Evolutionary conservation across 371 early-diverging fungal species (phyloP).

Genomic region (Entomophthora muscae): DNA sequence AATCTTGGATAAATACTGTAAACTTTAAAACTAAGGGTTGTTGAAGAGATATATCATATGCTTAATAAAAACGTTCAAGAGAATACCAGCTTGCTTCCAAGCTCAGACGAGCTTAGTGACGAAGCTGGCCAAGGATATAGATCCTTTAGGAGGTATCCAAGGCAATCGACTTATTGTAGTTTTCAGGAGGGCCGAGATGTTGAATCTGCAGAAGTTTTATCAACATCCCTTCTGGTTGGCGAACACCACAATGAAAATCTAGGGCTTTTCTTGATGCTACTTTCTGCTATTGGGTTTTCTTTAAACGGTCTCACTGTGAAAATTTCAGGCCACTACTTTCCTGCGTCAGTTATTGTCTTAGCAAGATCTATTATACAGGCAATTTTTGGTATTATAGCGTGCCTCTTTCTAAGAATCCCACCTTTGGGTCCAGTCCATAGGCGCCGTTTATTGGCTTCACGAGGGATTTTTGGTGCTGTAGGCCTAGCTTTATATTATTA

Average conservation of each 20-base stretch:
- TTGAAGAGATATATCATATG: no score
- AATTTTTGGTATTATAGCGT: slow-evolving; percentile 26
- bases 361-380: slow-evolving; percentile 46
- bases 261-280: slow-evolving; percentile 30
- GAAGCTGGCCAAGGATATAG: not conserved
- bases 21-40: no score
- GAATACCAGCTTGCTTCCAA: not conserved
- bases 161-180: not conserved
- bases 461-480: slow-evolving; percentile 41
- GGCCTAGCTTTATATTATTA: slow-evolving; percentile 56
- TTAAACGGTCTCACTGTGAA: slow-evolving; percentile 52
- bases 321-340: slow-evolving; percentile 26
- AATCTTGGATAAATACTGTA: no score
- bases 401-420: slow-evolving; percentile 22
- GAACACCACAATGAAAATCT: slow-evolving; percentile 13
- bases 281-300: slow-evolving; percentile 53
- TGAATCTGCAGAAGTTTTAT: not conserved
- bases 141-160: not conserved
- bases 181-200: not conserved
- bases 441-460: slow-evolving; percentile 32
- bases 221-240: not conserved
- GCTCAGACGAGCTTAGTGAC: not conserved
- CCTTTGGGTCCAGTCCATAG: slow-evolving; percentile 32
- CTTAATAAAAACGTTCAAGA: not conserved
- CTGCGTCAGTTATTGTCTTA: slow-evolving; percentile 48